A percentile compares a stretch with the other conserved stretches of the same genome.
Evolutionary conservation across 805 yeast species (phyloP).

Genomic region (Yamadazyma philogaea): DNA sequence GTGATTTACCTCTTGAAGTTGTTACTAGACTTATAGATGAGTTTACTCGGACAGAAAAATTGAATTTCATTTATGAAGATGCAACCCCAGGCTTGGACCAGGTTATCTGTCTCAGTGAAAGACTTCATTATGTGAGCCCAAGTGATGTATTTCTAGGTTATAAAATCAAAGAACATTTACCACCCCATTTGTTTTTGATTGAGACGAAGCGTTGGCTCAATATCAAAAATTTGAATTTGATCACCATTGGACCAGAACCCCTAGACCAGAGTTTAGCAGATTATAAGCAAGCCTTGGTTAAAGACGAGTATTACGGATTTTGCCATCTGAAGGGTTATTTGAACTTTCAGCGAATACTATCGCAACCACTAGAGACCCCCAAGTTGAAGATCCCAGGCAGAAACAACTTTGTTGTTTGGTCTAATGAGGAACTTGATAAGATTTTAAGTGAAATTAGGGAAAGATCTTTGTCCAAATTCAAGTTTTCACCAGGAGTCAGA

Average conservation of each 20-base stretch:
- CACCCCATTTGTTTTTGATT: conserved; percentile 3
- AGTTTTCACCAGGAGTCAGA: conserved; percentile 22
- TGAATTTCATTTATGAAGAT: conserved; percentile 42
- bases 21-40: conserved; percentile 47
- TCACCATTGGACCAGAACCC: conserved; percentile 1
- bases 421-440: conserved; percentile 22
- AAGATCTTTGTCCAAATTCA: conserved; percentile 15
- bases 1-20: conserved; percentile 13
- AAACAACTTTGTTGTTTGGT: conserved; percentile 3
- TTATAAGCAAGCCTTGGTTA: too few species aligned
- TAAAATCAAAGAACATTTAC: conserved; percentile 2
- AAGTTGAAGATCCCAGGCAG: background rate
- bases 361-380: background rate
- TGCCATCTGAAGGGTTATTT: background rate
- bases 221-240: conserved; percentile 10
- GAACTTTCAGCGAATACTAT: background rate
- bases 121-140: conserved; percentile 27
- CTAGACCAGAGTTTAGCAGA: background rate
- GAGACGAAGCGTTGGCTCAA: conserved; percentile 12
- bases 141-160: conserved; percentile 14
- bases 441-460: background rate
- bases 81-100: conserved; percentile 41
- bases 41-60: conserved; percentile 42
- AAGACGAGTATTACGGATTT: background rate
- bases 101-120: conserved; percentile 38